Base-by-base conservation (phyloP, 2,329 filamentous ascomycete genomes). In the Huntiella moniliformis region DNA sequence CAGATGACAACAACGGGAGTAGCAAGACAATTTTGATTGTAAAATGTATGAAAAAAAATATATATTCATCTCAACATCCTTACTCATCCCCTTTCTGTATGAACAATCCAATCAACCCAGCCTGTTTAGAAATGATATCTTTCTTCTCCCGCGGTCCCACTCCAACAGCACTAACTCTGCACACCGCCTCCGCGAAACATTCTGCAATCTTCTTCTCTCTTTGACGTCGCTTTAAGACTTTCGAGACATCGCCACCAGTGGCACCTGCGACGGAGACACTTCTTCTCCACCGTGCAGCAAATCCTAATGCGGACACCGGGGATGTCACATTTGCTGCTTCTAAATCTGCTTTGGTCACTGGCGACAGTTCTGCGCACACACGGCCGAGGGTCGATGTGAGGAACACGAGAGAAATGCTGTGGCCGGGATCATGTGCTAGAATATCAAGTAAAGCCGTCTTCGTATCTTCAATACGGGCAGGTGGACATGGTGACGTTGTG, bases 321-420 rank as follows among this genome's bases (percentile, higher is more conserved):
- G 42, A 22, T 49, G 35, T 48, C 48, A 49, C 44, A 53, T 48
- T 48, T 31, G 49, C 51, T 34, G 41, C 46, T 43, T n/a, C 12
- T 38, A 18, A 12, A 46, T n/a, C 44, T 40, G 36, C 49, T 35
- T 42, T 37, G 3, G 41, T 50, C 15, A 49, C 40, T 2, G 54
- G 68, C 36, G 56, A 58, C 4, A 76, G 58, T 46, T 76, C 72
- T 1, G 62, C 58, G 1, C 67, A 63, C 1, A 73, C 61, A 3
- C 67, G 65, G 2, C 67, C 62, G 1, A 95, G 67, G 61, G 86
- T 87, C 6, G 82, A 77, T 0, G 80, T 84, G 12, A 95, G 64
- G 52, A 95, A 86, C 2, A 93, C 82, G 56, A 95, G 93, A 0
- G 82, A 81, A 46, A 94, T 87, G 56, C 85, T 91, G 61, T 93